A percentile compares a stretch with the other conserved stretches of the same genome.
Conservation (phyloP, 495 filamentous ascomycete species). For the Tuber magnatum region DNA sequence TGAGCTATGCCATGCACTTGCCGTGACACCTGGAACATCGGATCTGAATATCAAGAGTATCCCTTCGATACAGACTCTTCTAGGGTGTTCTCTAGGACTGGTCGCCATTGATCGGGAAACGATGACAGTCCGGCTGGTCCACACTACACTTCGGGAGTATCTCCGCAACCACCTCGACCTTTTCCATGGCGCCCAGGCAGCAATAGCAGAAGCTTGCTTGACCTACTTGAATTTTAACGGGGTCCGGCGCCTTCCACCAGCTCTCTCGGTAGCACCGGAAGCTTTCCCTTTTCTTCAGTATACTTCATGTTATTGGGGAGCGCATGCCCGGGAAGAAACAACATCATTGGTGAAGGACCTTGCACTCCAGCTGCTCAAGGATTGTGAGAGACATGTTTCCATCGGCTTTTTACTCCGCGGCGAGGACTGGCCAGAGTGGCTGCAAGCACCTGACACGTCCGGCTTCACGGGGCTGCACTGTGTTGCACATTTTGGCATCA, state of each 20-base stretch:
- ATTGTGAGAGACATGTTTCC: neutral
- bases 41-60: neutral
- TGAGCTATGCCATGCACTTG: neutral
- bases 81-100: neutral
- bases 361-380: neutral
- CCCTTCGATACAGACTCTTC: neutral
- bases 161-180: neutral
- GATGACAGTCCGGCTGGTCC: neutral
- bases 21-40: neutral
- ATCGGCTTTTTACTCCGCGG: too few species aligned
- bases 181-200: neutral
- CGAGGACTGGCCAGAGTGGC: too few species aligned
- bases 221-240: neutral
- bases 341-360: neutral
- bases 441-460: too few species aligned
- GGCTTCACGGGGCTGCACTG: too few species aligned
- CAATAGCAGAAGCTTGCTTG: neutral
- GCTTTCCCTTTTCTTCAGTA: neutral
- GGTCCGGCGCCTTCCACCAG: too few species aligned
- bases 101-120: neutral
- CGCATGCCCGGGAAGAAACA: neutral
- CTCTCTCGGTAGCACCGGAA: neutral
- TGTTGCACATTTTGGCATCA: neutral
- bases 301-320: neutral
- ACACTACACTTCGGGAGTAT: neutral